Evolutionary conservation across 345 rosid species (phyloP).

Genomic region (Cardiospermum halicacabum): DNA sequence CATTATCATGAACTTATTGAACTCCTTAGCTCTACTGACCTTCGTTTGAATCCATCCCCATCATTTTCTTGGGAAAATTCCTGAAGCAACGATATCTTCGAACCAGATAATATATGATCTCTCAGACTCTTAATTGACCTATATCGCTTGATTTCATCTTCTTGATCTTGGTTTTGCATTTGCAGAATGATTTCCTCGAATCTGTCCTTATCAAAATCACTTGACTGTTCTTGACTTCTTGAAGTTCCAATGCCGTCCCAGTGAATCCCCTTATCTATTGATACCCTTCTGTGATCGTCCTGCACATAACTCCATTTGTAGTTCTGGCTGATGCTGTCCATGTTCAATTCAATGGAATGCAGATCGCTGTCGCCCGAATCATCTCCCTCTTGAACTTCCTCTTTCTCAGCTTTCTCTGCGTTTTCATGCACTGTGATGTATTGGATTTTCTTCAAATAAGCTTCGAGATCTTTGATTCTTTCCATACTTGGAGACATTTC

Average conservation of each 20-base stretch:
- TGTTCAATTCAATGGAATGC: conserved; percentile 85
- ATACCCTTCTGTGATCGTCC: conserved; percentile 28
- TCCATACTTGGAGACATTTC: conserved; percentile 34
- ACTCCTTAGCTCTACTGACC: conserved; percentile 11
- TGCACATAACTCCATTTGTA: conserved; percentile 70
- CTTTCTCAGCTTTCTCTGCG: conserved; percentile 8
- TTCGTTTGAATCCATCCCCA: conserved; percentile 12
- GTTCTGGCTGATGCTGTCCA: conserved; percentile 62
- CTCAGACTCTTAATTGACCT: conserved; percentile 43
- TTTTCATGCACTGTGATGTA: conserved; percentile 24
- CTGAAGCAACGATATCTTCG: conserved; percentile 17
- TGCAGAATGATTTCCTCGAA: conserved; percentile 26
- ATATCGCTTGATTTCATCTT: conserved; percentile 41
- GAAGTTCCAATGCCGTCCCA: conserved; percentile 32
- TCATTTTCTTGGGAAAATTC: conserved; percentile 22
- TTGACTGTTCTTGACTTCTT: conserved; percentile 35
- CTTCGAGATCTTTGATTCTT: conserved; percentile 54
- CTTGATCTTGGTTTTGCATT: conserved; percentile 28
- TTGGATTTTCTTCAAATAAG: conserved; percentile 33
- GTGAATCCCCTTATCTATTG: conserved; percentile 39
- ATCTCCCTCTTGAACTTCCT: conserved; percentile 41
- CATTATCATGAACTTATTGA: conserved; percentile 26
- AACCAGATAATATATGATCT: conserved; percentile 49
- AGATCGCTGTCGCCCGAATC: conserved; percentile 77
- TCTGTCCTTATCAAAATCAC: conserved; percentile 29